phyloP scores from a whole-genome alignment of 2,329 filamentous ascomycete genomes.

The Xylaria hypoxylon region DNA sequence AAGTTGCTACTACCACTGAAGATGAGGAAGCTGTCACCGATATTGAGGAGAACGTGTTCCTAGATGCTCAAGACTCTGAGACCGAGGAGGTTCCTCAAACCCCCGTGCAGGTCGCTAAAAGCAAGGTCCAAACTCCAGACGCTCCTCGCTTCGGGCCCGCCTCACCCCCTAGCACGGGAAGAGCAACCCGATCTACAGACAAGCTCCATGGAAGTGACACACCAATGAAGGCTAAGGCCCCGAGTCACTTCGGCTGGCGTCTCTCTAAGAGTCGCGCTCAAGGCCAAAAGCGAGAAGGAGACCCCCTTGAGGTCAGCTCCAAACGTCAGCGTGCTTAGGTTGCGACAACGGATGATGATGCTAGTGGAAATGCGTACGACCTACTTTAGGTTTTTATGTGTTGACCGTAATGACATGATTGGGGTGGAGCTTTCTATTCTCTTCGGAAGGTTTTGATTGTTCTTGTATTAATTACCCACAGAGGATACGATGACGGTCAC shows the following conservation, averaged over 20 bases:
- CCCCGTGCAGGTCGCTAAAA: constrained; percentile 50
- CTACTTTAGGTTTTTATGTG: constrained; percentile 27
- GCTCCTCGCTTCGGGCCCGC: constrained; percentile 67
- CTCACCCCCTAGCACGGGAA: constrained; percentile 72
- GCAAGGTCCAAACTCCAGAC: constrained; percentile 62
- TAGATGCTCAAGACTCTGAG: constrained; percentile 53
- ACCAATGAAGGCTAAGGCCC: constrained; percentile 56
- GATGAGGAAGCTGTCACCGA: constrained; percentile 71
- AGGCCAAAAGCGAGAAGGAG: constrained; percentile 59
- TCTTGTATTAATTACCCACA: constrained; percentile 39
- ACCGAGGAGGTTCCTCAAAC: constrained; percentile 55
- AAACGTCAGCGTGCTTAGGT: constrained; percentile 52
- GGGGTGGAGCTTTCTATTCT: constrained; percentile 16
- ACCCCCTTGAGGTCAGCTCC: constrained; percentile 49
- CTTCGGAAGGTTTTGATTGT: constrained; percentile 22
- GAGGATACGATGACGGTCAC: constrained; percentile 2
- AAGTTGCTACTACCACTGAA: constrained; percentile 56
- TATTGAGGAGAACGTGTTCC: constrained; percentile 62
- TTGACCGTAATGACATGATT: constrained; percentile 22
- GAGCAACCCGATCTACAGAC: constrained; percentile 68
- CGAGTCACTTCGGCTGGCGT: constrained; percentile 75
- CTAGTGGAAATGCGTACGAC: constrained; percentile 23
- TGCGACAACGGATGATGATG: constrained; percentile 31
- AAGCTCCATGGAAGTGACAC: constrained; percentile 60
- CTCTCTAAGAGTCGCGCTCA: constrained; percentile 68